Evolutionary conservation across 768 basidiomycete species (phyloP), one percentile per base, ranked within the genome.

Genomic region (Epithele typhae): DNA sequence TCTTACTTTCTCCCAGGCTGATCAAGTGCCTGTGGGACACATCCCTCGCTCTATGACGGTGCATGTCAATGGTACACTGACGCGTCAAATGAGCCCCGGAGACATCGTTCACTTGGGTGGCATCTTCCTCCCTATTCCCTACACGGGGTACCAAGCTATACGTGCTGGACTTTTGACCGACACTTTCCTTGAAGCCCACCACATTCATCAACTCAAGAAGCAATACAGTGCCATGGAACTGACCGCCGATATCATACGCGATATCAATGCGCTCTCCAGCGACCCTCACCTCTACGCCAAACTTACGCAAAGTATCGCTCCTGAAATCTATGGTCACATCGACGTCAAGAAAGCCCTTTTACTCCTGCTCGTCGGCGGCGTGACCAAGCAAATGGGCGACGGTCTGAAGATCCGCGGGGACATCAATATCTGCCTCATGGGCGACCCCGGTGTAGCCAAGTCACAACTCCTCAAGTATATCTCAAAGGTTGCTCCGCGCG

Each of bases 361-460:
- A 10, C 68, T 99, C 5, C 73, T 99, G 2, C 78, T 99, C 12
- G 92, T 99, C 23, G 96, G 96, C 10, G 96, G 96, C 32, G 93
- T 94, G 1, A 96, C 92, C 37, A 99, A 99, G 69, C 74, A 79
- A 30, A 92, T 93, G 64, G 89, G 90, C 5, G 96, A 99, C 60
- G 96, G 96, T 12, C 92, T 99, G 92, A 97, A 91, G 68, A 98
- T 99, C 62, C 81, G 96, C 61, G 96, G 96, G 23, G 96, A 98
- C 65, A 74, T 99, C 68, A 99, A 99, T 59, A 73, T 99, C 15
- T 99, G 96, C 67, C 68, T 99, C 35, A 99, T 99, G 96, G 96
- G 96, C 56, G 96, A 99, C 66, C 96, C 96, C 43, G 96, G 96
- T 81, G 95, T 98, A 42, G 93, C 94, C 45, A 99, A 99, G 65